A percentile compares a stretch with the other conserved stretches of the same genome.
These are phyloP conservation scores for Penicillium verhagenii DNA, from an alignment of 495 filamentous ascomycete genomes.

Conservation along the genomic window DNA sequence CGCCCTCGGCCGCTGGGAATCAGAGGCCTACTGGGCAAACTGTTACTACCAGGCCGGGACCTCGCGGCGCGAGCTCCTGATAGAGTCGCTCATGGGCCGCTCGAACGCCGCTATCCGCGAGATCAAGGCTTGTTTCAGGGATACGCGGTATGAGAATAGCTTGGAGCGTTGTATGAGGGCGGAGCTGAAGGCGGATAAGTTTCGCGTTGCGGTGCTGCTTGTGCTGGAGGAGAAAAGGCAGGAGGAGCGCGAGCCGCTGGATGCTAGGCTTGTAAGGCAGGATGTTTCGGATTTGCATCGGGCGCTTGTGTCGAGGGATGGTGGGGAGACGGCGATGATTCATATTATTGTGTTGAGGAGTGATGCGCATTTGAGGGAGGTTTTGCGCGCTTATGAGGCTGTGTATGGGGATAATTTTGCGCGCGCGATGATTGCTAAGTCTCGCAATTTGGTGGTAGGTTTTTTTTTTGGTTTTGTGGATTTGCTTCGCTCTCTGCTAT, in stretches of 20 bases:
- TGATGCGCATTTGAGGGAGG: conserved; percentile 78
- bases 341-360: conserved; percentile 75
- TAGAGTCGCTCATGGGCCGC: conserved; percentile 88
- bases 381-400: conserved; percentile 70
- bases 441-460: conserved; percentile 84
- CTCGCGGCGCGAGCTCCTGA: conserved; percentile 80
- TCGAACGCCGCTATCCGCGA: conserved; percentile 80
- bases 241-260: conserved; percentile 65
- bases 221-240: conserved; percentile 79
- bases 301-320: conserved; percentile 69
- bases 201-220: conserved; percentile 83
- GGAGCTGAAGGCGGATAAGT: conserved; percentile 91
- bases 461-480: no score
- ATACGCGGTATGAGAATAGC: conserved; percentile 86
- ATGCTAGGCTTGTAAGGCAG: conserved; percentile 57
- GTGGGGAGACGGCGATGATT: conserved; percentile 91
- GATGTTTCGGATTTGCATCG: conserved; percentile 72
- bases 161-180: conserved; percentile 83
- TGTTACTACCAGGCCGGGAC: conserved; percentile 95
- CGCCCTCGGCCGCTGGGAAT: conserved; percentile 88
- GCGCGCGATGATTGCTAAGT: conserved; percentile 81
- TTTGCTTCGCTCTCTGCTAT: no score
- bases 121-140: conserved; percentile 90
- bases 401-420: conserved; percentile 76
- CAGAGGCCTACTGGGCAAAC: conserved; percentile 96